Percentiles rank a stretch among this genome's conserved stretches.
Conservation (phyloP, 192 early-diverging fungal genomes). For the Glomus cerebriforme region DNA sequence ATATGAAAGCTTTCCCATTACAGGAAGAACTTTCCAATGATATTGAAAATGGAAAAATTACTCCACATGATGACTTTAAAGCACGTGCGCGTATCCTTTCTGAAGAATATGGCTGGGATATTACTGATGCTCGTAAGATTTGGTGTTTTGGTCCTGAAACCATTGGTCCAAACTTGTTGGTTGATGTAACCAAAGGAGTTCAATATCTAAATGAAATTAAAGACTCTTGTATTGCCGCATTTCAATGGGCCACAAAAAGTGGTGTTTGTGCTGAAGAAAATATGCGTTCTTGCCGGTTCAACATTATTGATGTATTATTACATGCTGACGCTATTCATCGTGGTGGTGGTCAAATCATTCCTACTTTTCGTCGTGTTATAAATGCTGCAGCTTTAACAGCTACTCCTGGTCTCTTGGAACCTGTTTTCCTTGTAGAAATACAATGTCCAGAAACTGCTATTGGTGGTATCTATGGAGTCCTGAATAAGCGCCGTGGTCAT, state of each 20-base stretch:
- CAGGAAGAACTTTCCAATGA: conserved; percentile 75
- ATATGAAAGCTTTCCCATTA: conserved; percentile 88
- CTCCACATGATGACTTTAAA: conserved; percentile 92
- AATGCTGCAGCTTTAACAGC: conserved; percentile 87
- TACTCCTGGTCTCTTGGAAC: conserved; percentile 88
- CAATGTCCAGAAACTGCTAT: conserved; percentile 91
- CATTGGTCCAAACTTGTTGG: conserved; percentile 84
- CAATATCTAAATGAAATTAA: conserved; percentile 99
- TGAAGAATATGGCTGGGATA: conserved; percentile 92
- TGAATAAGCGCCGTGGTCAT: conserved; percentile 94
- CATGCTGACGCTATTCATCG: conserved; percentile 99
- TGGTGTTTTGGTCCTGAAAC: conserved; percentile 89
- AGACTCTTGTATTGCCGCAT: conserved; percentile 92
- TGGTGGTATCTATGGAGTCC: conserved; percentile 95
- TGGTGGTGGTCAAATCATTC: conserved; percentile 97
- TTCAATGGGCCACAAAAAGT: conserved; percentile 90
- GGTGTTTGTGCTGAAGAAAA: conserved; percentile 91
- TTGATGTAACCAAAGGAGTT: conserved; percentile 95
- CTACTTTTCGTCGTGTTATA: conserved; percentile 88
- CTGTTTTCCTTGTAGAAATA: conserved; percentile 94
- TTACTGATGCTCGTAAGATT: conserved; percentile 97
- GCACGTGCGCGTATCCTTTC: conserved; percentile 84
- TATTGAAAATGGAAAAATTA: conserved; percentile 88
- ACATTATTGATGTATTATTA: conserved; percentile 92
- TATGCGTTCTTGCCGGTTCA: conserved; percentile 96